Base-by-base conservation (phyloP, 106 monocot genomes). In the Acorus gramineus region DNA sequence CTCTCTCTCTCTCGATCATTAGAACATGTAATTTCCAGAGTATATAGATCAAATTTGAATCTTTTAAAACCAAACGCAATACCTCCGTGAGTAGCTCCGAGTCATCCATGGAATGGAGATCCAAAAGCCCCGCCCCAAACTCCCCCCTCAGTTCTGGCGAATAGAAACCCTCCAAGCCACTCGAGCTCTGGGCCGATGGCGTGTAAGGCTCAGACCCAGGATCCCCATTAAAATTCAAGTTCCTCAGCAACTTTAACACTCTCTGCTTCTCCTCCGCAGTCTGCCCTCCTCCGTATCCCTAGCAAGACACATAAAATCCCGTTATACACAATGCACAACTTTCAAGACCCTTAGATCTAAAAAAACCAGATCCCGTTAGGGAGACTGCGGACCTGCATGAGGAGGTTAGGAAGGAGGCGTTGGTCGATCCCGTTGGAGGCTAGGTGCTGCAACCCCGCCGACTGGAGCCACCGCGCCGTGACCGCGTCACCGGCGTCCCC, bases 381-480 rank as follows among this genome's bases (percentile, higher is more conserved):
- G 1, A 11, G 8, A n/a, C 5, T 28, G 49, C 46, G 14, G 71
- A 92, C 92, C 82, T 84, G 87, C 76, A 84, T 76, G 63, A 83
- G 76, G 7, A 74, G 80, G 67, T 73, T 76, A 46, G 82, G 77
- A 10, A 86, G 67, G 3, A 71, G 3, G 13, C 83, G 69, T 61
- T 83, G 82, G 61, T 86, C 89, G 13, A 75, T 28, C 28, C 28
- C 28, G 28, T 28, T 53, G 4, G 85, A 69, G 3, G 82, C 77
- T 7, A 92, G 82, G 63, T 87, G 92, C 79, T 92, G 91, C 59
- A 92, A 67, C 8, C 91, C 91, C 11, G 91, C 87, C 7, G 80
- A 92, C 83, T 92, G 91, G 47, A 92, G 77, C 91, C 91, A 92
- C 69, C 86, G 70, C 7, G 84, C 74, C 82, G 80, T 92, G 12